Conservation (phyloP, 1,284 basidiomycete species). For the Ganoderma boninense region DNA sequence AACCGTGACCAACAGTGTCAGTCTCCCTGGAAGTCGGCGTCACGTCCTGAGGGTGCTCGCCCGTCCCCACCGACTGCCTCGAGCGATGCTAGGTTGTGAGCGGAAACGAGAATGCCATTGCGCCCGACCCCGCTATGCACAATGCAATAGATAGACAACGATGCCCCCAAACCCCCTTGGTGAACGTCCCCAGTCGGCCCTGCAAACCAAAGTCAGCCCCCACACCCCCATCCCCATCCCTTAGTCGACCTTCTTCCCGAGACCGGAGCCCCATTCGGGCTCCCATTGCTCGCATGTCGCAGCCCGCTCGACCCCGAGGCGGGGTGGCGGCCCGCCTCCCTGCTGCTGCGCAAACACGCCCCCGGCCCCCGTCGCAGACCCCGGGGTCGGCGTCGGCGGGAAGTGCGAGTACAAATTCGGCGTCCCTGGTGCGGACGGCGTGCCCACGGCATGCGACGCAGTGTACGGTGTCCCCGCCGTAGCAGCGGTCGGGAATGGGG, state of each 20-base stretch:
- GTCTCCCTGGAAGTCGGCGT: neutral
- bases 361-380: constrained; percentile 28
- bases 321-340: constrained; percentile 37
- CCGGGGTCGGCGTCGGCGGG: constrained; percentile 47
- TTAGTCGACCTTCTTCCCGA: constrained; percentile 56
- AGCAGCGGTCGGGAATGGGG: constrained; percentile 35
- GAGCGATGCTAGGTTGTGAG: neutral
- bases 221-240: neutral
- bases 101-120: neutral
- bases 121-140: neutral
- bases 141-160: neutral
- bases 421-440: constrained; percentile 35
- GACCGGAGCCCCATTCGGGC: constrained; percentile 17
- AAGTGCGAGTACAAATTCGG: constrained; percentile 44
- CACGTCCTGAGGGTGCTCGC: no score
- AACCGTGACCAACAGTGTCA: neutral
- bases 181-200: no score
- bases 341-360: constrained; percentile 37
- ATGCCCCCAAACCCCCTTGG: no score
- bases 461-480: constrained; percentile 40
- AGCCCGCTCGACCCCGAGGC: constrained; percentile 24
- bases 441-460: constrained; percentile 2
- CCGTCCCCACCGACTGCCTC: neutral
- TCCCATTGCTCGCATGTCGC: constrained; percentile 31
- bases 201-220: no score